Base-by-base conservation (phyloP, 306 rosid species). In the Casuarina equisetifolia region DNA sequence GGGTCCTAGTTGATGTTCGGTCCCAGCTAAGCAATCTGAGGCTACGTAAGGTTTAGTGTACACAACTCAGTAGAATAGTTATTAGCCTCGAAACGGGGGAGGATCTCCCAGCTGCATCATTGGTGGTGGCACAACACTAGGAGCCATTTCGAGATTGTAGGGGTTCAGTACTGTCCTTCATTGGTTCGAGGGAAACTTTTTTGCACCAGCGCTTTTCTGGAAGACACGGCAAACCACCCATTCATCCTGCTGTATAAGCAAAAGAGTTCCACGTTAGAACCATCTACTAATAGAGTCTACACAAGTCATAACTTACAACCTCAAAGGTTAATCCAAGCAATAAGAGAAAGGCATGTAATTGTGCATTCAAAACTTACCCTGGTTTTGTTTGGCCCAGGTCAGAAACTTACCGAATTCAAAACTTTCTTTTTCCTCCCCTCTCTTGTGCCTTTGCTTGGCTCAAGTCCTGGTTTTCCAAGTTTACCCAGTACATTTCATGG, bases 171-270 rank as follows among this genome's bases (percentile, higher is more conserved):
- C 72, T 55, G 86, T 79, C 73, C 93, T 89, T 48, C 88, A 32
- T 70, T 84, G 93, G 80, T 70, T 86, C 4, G 92, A 72, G 2
- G 94, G 92, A 78, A 80, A 94, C 69, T 94, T 94, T 66, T 90
- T 93, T 20, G 82, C 84, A 6, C 98, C 97, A 1, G 79, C 91
- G 66, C 93, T 93, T 83, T 93, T 93, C 38, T 88, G 91, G 85
- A 93, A 93, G 4, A 93, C 90, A 10, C 98, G 83, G 81, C 93
- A 91, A 5, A 93, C 96, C 74, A 90, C 98, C 98, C 98, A 93
- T 76, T 93, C 98, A 81, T 93, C 98, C 89, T 91, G 92, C 81
- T 82, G 79, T 6, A 58, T 2, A 52, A 20, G 36, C 36, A 70
- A 39, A 61, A 42, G 32, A 43, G 12, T 17, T 1, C 42, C 50